A percentile compares a stretch with the other conserved stretches of the same genome.
phyloP scores from a whole-genome alignment of 306 rosid genomes.

The Begonia masoniana region DNA sequence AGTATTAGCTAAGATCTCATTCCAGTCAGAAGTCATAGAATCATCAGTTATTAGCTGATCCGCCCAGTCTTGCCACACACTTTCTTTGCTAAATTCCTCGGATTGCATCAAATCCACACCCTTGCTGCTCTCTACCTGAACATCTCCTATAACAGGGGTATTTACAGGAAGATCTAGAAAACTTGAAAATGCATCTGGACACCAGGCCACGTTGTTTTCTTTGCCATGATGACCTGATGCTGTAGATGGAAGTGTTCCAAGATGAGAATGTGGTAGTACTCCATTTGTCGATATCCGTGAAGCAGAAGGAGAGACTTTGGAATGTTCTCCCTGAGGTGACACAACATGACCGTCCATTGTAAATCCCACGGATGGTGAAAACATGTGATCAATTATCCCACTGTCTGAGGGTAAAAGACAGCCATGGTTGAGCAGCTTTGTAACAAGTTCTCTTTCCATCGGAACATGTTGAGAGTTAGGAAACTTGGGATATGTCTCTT shows the following conservation, averaged over 20 bases:
- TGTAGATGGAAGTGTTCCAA: constrained; percentile 26
- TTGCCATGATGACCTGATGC: constrained; percentile 35
- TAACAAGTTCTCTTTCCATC: constrained; percentile 41
- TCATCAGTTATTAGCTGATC: constrained; percentile 76
- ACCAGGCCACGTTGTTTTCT: constrained; percentile 59
- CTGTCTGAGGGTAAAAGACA: constrained; percentile 43
- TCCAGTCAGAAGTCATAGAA: constrained; percentile 71
- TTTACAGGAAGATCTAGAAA: constrained; percentile 64
- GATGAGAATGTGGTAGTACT: constrained; percentile 39
- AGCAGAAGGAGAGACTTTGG: constrained; percentile 41
- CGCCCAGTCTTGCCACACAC: constrained; percentile 94
- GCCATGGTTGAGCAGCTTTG: constrained; percentile 35
- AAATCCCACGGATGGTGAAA: constrained; percentile 77
- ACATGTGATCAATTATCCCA: constrained; percentile 70
- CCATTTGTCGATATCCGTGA: constrained; percentile 35
- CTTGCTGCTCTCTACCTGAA: constrained; percentile 57
- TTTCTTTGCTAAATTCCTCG: constrained; percentile 55
- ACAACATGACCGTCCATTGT: constrained; percentile 63
- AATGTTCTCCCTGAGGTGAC: constrained; percentile 47
- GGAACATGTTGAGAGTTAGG: constrained; percentile 52
- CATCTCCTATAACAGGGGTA: constrained; percentile 35
- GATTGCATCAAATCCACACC: constrained; percentile 34
- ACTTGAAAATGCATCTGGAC: constrained; percentile 52
- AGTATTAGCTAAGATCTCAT: constrained; percentile 64
- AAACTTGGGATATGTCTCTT: constrained; percentile 51